phyloP scores from a whole-genome alignment of 495 filamentous ascomycete species.

The Halenospora varia region DNA sequence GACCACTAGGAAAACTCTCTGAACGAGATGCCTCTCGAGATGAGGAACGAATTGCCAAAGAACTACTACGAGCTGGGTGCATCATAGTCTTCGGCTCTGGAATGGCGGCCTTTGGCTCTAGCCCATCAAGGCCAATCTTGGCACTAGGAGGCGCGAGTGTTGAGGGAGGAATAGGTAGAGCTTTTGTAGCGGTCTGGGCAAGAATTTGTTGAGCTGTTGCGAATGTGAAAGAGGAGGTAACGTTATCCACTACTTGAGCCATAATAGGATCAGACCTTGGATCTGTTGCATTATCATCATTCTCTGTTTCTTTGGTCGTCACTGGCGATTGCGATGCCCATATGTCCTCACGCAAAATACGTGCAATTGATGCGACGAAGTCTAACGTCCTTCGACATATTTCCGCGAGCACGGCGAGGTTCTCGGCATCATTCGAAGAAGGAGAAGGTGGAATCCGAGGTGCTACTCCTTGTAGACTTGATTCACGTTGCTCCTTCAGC shows the following conservation, averaged over 20 bases:
- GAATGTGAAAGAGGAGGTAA: conserved; percentile 83
- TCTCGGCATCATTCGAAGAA: conserved; percentile 59
- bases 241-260: conserved; percentile 64
- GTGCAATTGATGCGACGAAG: conserved; percentile 74
- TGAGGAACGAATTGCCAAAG: conserved; percentile 31
- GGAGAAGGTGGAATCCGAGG: conserved; percentile 40
- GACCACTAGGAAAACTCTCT: conserved; percentile 36
- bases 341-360: conserved; percentile 75
- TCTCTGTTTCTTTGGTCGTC: conserved; percentile 18
- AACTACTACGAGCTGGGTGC: conserved; percentile 53
- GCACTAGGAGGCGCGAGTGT: conserved; percentile 35
- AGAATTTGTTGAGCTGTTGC: conserved; percentile 74
- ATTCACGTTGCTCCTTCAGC: conserved; percentile 52
- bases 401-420: conserved; percentile 72
- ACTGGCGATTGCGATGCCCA: conserved; percentile 36
- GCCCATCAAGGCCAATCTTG: conserved; percentile 26
- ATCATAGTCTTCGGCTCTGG: conserved; percentile 62
- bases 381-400: conserved; percentile 72
- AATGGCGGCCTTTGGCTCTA: conserved; percentile 49
- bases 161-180: conserved; percentile 61
- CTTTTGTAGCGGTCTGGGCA: conserved; percentile 66
- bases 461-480: conserved; percentile 46
- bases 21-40: conserved; percentile 32
- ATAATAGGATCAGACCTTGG: conserved; percentile 27
- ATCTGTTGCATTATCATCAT: conserved; percentile 1